Evolutionary conservation across 2,329 filamentous ascomycete species (phyloP).

Genomic region (Aureobasidium leucospermi): DNA sequence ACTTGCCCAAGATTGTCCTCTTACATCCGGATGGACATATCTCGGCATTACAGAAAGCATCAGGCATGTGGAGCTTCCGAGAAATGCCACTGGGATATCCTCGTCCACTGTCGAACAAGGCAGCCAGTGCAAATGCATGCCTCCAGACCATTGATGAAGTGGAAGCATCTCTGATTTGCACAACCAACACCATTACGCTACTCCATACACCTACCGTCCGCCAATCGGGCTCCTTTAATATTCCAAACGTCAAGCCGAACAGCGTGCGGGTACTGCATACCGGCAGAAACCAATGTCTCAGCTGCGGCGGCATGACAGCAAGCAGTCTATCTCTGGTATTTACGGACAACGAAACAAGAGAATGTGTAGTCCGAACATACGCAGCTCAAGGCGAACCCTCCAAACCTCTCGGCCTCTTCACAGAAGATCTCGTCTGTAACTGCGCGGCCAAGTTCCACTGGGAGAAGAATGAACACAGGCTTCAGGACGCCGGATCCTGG

Average conservation of each 20-base stretch:
- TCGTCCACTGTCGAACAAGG: background rate
- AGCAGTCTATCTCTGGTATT: slow-evolving; percentile 60
- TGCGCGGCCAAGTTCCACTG: slow-evolving; percentile 35
- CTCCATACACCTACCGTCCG: slow-evolving; percentile 2
- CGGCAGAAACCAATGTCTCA: background rate
- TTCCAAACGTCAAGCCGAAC: slow-evolving; percentile 55
- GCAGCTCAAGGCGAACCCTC: slow-evolving; percentile 46
- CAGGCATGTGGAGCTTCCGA: slow-evolving; percentile 6
- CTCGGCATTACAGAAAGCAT: slow-evolving; percentile 5
- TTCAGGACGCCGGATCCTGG: slow-evolving; percentile 61
- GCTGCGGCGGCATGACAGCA: slow-evolving; percentile 29
- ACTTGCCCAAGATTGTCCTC: slow-evolving; percentile 4
- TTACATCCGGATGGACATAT: slow-evolving; percentile 1
- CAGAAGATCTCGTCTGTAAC: slow-evolving; percentile 22
- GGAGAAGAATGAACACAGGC: slow-evolving; percentile 44
- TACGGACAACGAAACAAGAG: slow-evolving; percentile 49
- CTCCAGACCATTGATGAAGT: slow-evolving; percentile 6
- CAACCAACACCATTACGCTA: slow-evolving; percentile 2
- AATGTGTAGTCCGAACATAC: slow-evolving; percentile 60
- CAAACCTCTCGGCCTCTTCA: slow-evolving; percentile 48
- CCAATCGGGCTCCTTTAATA: slow-evolving; percentile 35
- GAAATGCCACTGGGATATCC: slow-evolving; percentile 2
- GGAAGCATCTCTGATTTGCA: slow-evolving; percentile 7
- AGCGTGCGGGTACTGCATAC: slow-evolving; percentile 52
- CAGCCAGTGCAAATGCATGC: background rate